Evolutionary conservation across 2,329 filamentous ascomycete species (phyloP), one percentile per base, ranked within the genome.

Genomic region (Aspergillus pseudoglaucus): DNA sequence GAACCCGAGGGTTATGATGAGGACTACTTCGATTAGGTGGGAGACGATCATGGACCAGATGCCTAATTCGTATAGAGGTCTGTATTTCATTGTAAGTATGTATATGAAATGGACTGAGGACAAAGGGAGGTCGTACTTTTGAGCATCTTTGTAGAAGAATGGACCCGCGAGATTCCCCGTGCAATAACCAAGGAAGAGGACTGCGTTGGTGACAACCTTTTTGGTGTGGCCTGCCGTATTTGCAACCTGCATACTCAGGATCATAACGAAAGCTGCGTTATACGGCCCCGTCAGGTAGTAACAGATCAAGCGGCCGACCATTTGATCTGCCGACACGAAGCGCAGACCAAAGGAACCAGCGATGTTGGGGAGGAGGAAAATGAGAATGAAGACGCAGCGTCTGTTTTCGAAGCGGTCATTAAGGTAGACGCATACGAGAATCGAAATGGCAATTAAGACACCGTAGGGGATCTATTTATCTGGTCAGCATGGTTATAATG

Each of bases 161-260:
- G 82, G 82, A 0, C 80, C 77, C 3, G 73, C 75, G 38, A 84
- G 81, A 56, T 84, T 83, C 4, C 80, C 81, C 1, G 77, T 72
- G 55, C 79, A 82, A 47, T 79, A 79, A 0, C 78, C 79, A 8
- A 83, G 68, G 65, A 81, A 83, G 2, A 82, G 70, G 48, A 81
- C 75, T 1, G 77, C 80, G 18, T 81, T 82, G n/a, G 80, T 80
- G 22, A 83, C 76, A 41, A 83, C 79, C 59, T 84, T 82, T 59
- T 83, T 83, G 1, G 79, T 81, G 52, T 82, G 78, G 0, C 80
- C 80, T 50, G 63, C 75, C 59, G 63, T 80, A 67, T 60, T 73
- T 44, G 49, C 53, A 67, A 71, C 53, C 55, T 72, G 61, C 73
- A 74, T 69, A 53, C 71, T 69, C 27, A 75, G 53, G 42, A 78